These are phyloP conservation scores for Leishmania braziliensis DNA, from an alignment of 208 protist genomes.

Conservation along the genomic window DNA sequence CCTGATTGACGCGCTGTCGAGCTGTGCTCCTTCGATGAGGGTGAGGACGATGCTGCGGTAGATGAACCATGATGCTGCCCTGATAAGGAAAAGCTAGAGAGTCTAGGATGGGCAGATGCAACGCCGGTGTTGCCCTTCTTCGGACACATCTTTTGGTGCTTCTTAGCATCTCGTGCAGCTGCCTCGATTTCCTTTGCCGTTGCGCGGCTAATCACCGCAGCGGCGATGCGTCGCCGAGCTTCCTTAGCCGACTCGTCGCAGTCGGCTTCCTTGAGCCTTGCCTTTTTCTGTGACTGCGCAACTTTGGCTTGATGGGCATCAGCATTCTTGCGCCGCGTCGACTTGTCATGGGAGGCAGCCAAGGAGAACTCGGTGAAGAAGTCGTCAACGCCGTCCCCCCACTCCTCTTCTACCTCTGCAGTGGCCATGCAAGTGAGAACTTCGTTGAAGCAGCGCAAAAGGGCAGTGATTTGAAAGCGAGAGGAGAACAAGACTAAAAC, in stretches of 20 bases:
- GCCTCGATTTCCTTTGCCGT: slow-evolving; percentile 61
- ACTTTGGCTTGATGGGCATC: slow-evolving; percentile 33
- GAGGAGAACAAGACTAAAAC: neutral
- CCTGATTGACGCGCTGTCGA: neutral
- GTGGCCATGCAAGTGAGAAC: neutral
- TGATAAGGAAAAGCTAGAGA: neutral
- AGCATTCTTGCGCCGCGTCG: slow-evolving; percentile 49
- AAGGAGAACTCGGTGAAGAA: slow-evolving; percentile 72
- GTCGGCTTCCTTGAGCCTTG: slow-evolving; percentile 24
- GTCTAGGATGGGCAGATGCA: neutral
- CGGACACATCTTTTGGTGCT: slow-evolving; percentile 17
- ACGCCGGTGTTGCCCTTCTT: slow-evolving; percentile 3
- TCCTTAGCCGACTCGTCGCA: slow-evolving; percentile 43
- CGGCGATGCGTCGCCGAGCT: slow-evolving; percentile 63
- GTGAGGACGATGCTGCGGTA: neutral
- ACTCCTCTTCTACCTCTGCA: slow-evolving; percentile 50
- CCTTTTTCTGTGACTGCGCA: slow-evolving; percentile 2
- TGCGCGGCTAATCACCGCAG: slow-evolving; percentile 56
- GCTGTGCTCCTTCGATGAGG: neutral
- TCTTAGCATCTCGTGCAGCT: slow-evolving; percentile 30
- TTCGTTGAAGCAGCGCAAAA: neutral
- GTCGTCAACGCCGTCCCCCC: slow-evolving; percentile 54
- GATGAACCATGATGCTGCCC: neutral
- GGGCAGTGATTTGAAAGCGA: neutral
- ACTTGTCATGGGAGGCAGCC: slow-evolving; percentile 32